Base-by-base conservation (phyloP, 2,329 filamentous ascomycete species). In the Alternaria incomplexa region DNA sequence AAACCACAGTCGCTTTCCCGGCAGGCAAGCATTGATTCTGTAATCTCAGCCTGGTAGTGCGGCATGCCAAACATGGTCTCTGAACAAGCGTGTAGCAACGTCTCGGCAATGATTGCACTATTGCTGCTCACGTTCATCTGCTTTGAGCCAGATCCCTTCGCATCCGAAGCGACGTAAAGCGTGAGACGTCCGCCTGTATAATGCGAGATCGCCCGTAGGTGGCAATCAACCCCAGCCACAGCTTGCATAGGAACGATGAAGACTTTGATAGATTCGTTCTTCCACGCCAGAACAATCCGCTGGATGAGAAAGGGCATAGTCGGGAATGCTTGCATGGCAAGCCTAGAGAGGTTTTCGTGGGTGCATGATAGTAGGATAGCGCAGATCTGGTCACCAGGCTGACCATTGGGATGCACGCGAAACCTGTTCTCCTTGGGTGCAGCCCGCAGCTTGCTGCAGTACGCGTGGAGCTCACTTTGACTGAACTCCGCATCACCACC, bases 381-480 rank as follows among this genome's bases (percentile, higher is more conserved):
- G 59, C 80, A 84, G 51, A 83, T 80, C 66, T 83, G 83, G 52
- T 80, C 73, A 45, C 81, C 84, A 10, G 81, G 83, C 66, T 83
- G 81, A 11, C 68, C 74, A 32, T 71, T 72, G 1, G 84, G 79
- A 51, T 78, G 65, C 7, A 86, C 67, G 15, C 68, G 76, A 62
- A 81, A 82, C 5, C 83, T 79, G 26, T 82, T 77, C 40, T 83
- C 82, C 15, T 77, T 73, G 1, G 82, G 78, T 2, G 81, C 76
- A n/a, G 78, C 71, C 11, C 75, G 75, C 9, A 85, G 71, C 36
- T 77, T 81, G 45, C 85, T 79, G 58, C 80, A 82, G 51, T 84
- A 80, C 3, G 80, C 81, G 53, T 83, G 78, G n/a, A 86, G 75
- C 61, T 86, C 84, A 58, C 82, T 82, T 66, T 85, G 84, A 12